Evolutionary conservation across 495 filamentous ascomycete species (phyloP), one percentile per base, ranked within the genome.

Genomic region (Apodospora peruviana): DNA sequence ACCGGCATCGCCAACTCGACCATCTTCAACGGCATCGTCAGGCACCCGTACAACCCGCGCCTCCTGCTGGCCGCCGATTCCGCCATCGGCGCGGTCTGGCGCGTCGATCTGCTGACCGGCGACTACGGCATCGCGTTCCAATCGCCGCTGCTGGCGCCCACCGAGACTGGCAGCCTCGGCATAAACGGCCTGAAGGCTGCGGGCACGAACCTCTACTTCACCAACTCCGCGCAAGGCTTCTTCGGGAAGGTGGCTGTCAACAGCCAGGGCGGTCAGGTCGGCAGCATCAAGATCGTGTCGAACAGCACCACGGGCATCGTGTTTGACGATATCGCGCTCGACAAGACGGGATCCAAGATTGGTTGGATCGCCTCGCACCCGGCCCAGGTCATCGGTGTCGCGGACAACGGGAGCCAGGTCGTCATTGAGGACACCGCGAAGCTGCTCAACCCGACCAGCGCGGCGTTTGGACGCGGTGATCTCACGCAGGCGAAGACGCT

Each of bases 101-200:
- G 55, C 12, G 34, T 70, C 27, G 45, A 68, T 40, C 50, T 60
- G 22, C 18, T 39, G 2, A 66, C 54, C 0, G 60, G 59, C 1
- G 43, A 50, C 11, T 48, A 57, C 51, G 53, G 56, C 20, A 39
- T 51, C 8, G 53, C 48, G 2, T 48, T 58, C 36, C 45, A 38
- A 5, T 51, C 47, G 3, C 43, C 50, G 1, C 20, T 64, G 0
- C 43, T 67, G 3, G 34, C 40, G 1, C 51, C 47, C 12, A 37
- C 57, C 1, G 36, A 51, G 2, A 50, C 41, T 4, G 40, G 55
- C 38, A 58, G 69, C 4, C 51, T 73, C 2, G 74, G 70, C 2
- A 64, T 76, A 20, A 75, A 77, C 39, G 72, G 74, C 3, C 14
- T 77, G 0, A 64, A 65, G 27, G 47, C 68, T 1, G 40, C 45